Evolutionary conservation across 192 early-diverging fungal genomes (phyloP).

Genomic region (Backusella tarrabulga): DNA sequence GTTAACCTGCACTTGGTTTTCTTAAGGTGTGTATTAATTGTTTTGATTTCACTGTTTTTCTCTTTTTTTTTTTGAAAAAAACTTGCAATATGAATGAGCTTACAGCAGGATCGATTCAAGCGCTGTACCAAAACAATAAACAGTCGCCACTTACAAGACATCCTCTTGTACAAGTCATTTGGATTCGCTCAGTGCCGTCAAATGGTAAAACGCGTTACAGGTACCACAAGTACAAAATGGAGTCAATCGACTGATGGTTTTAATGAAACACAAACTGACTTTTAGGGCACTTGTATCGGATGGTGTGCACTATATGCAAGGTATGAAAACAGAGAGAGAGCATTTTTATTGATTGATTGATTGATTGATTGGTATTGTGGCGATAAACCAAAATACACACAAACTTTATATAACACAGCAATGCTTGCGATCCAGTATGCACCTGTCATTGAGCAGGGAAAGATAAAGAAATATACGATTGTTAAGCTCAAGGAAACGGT

Average conservation of each 20-base stretch:
- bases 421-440: constrained; percentile 62
- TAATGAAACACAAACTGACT: neutral
- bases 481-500: constrained; percentile 47
- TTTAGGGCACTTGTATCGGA: constrained; percentile 64
- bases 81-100: neutral
- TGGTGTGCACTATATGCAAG: constrained; percentile 62
- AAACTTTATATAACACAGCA: constrained; percentile 29
- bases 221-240: constrained; percentile 15
- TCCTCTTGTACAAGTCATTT: constrained; percentile 43
- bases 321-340: constrained; percentile 26
- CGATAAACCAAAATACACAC: neutral
- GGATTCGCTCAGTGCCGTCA: constrained; percentile 32
- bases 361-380: neutral
- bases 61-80: neutral
- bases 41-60: neutral
- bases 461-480: constrained; percentile 50
- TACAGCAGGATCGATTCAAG: constrained; percentile 36
- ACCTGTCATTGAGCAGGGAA: constrained; percentile 39
- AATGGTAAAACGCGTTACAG: constrained; percentile 33
- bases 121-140: constrained; percentile 35
- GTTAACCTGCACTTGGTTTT: neutral
- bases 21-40: too few relatives aligned
- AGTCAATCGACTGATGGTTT: neutral
- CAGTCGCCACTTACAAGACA: neutral
- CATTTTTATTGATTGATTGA: neutral